These are phyloP conservation scores for Neoscytalidium dimidiatum DNA, from an alignment of 2,329 filamentous ascomycete genomes.

Conservation along the genomic window DNA sequence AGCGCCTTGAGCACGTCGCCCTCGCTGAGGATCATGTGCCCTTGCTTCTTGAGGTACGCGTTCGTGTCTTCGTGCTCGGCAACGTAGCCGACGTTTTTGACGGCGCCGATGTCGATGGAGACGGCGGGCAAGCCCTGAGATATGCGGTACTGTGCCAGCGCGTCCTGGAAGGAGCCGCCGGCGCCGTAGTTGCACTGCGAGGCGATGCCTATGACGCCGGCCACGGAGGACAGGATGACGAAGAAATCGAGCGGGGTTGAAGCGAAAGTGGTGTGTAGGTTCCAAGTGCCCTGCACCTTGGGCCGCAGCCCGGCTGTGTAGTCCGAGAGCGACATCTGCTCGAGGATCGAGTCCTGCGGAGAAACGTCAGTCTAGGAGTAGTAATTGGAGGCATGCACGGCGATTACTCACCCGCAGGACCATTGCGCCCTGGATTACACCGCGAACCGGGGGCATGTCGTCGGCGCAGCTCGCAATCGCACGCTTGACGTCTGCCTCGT, in stretches of 20 bases:
- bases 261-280: slow-evolving; percentile 25
- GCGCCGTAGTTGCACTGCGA: slow-evolving; percentile 30
- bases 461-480: background rate
- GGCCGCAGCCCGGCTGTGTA: slow-evolving; percentile 23
- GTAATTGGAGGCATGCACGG: background rate
- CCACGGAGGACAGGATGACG: slow-evolving; percentile 26
- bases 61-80: background rate
- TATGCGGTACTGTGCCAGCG: slow-evolving; percentile 27
- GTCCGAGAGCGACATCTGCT: slow-evolving; percentile 20
- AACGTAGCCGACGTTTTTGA: slow-evolving; percentile 28
- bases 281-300: slow-evolving; percentile 32
- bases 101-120: slow-evolving; percentile 25
- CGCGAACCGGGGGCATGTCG: slow-evolving; percentile 24
- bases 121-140: slow-evolving; percentile 21
- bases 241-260: slow-evolving; percentile 30
- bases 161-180: slow-evolving; percentile 33
- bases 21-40: slow-evolving; percentile 13
- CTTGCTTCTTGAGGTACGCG: background rate
- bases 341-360: background rate
- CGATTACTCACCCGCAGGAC: slow-evolving; percentile 24
- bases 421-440: slow-evolving; percentile 32
- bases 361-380: background rate
- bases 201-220: slow-evolving; percentile 21
- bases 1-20: slow-evolving; percentile 13
- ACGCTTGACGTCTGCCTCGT: background rate